Percentiles rank a stretch among this genome's conserved stretches.
phyloP scores from a whole-genome alignment of 129 eudicot genomes.

The sunflower (Helianthus annuus) region DNA sequence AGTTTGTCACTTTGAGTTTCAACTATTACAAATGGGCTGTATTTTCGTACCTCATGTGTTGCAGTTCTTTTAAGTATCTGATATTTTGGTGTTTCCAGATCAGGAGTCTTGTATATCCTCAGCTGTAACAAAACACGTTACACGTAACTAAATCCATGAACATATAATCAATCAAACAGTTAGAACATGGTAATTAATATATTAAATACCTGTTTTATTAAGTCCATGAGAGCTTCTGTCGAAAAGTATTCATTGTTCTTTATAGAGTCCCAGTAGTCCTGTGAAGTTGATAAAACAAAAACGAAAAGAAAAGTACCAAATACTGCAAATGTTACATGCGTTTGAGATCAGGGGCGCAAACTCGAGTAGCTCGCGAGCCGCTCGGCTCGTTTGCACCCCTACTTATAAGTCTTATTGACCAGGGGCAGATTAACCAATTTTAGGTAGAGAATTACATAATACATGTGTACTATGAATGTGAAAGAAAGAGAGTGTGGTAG shows the following conservation, averaged over 20 bases:
- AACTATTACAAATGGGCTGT: conserved; percentile 72
- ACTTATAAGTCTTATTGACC: too few species aligned
- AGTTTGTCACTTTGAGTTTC: conserved; percentile 79
- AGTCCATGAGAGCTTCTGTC: conserved; percentile 71
- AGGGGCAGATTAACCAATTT: too few species aligned
- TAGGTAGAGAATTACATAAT: too few species aligned
- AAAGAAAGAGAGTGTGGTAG: too few species aligned
- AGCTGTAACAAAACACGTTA: conserved; percentile 43
- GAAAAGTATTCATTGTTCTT: conserved; percentile 82
- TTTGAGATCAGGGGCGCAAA: conserved; percentile 6
- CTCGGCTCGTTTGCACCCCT: too few species aligned
- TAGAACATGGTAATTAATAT: neutral
- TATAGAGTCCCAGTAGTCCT: conserved; percentile 98
- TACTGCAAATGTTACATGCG: neutral
- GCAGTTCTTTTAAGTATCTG: conserved; percentile 84
- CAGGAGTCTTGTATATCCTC: conserved; percentile 87
- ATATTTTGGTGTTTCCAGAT: conserved; percentile 84
- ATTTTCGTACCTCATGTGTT: conserved; percentile 81
- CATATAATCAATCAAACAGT: neutral
- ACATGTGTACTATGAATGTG: too few species aligned
- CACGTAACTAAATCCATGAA: neutral
- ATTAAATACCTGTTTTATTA: conserved; percentile 68
- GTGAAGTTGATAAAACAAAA: conserved; percentile 25
- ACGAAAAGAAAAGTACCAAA: neutral
- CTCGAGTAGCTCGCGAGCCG: too few species aligned